Evolutionary conservation across 257 asterid genomes (phyloP), one percentile per base, ranked within the genome.

Genomic region (Nicotiana noctiflora): DNA sequence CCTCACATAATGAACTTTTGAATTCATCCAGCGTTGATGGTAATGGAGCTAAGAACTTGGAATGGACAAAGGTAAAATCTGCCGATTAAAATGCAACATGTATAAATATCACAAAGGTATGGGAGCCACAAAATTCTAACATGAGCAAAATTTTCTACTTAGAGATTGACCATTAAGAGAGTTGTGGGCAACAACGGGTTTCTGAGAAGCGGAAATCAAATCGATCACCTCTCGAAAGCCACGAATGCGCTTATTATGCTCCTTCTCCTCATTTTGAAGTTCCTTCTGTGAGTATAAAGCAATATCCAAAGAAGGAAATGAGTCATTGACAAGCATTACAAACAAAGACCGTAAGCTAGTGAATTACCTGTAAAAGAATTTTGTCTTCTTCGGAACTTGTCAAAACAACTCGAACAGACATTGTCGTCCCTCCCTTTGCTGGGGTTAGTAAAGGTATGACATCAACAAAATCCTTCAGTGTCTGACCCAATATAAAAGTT

Each of bases 221-320:
- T 93, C 97, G 84, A 95, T 88, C 93, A 92, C 97, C 89, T 90
- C 97, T 49, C 97, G 86, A 83, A 93, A 93, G 84, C 99, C 98
- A 83, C 90, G 90, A 49, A 86, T 84, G 68, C 81, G 88, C 83
- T 74, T 85, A 83, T 83, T 87, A 79, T 87, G 88, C 86, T 92
- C 94, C 79, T 86, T 85, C 84, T 90, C 96, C 89, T 75, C 79
- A 53, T 89, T 86, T 61, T 84, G 89, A 80, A 95, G 88, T 86
- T 95, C 94, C 77, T 89, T 91, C 98, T 93, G 87, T 21, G 82
- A 65, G 79, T 37, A 65, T 51, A 84, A 18, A 82, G 78, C 21
- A 80, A 82, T 18, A 80, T 82, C 44, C 49, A 74, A 21, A 67
- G 68, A 74, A 79, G 59, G 65, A 75, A 70, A 76, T 83, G 72